Evolutionary conservation across 2,329 filamentous ascomycete genomes (phyloP), one percentile per base, ranked within the genome.

Genomic region (Fusarium sp.): DNA sequence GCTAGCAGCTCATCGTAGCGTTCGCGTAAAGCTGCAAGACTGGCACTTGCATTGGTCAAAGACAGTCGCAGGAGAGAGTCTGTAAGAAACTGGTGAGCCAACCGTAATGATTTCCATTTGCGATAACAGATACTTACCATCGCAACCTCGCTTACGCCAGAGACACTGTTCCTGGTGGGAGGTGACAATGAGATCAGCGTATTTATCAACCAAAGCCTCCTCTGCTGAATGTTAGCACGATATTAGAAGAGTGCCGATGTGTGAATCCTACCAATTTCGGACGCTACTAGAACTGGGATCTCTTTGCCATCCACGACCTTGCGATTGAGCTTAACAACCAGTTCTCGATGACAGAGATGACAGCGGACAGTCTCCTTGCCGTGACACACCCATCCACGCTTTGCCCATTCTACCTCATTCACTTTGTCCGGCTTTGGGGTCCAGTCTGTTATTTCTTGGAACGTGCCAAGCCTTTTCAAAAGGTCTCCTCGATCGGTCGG

Each of bases 351-450:
- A 76, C 96, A 99, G 4, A 94, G 89, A 39, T 92, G 90, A 77
- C 96, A 99, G 20, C 90, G 89, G 18, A 98, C 93, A 6, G 92
- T 92, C 79, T 97, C 94, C 69, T 90, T 89, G 72, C 91, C 91
- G 44, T 92, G 89, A 74, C 95, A 98, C 6, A 91, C 85, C 95
- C 96, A 99, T 2, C 95, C 95, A 61, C 92, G 85, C 83, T 95
- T 97, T 1, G 94, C 94, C 96, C 96, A 99, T 78, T 94, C 92
- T 10, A 98, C 90, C 80, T 98, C 96, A 76, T 89, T 93, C 72
- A 98, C 90, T 33, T 85, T 85, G 53, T 94, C 88, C 0, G 96
- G 94, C 78, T 98, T 98, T 0, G 93, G 92, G n/a, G 92, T 92
- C 95, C 95, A 99, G 77, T 92, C 88, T 55, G 93, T 96, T 47